Evolutionary conservation across 1,284 basidiomycete genomes (phyloP), one percentile per base, ranked within the genome.

Genomic region (Tylopilus microsporus): DNA sequence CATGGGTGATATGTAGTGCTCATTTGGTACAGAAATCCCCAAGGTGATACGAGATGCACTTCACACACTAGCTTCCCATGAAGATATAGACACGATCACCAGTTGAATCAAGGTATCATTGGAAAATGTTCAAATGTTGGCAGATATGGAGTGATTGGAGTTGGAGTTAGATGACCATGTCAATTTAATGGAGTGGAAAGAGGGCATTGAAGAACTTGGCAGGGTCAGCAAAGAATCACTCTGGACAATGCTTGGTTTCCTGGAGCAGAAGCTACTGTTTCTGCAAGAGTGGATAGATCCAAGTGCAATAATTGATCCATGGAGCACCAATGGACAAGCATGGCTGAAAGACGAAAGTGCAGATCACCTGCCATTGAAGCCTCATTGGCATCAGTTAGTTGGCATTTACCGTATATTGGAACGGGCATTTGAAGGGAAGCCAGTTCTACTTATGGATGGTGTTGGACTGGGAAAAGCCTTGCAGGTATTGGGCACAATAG

Each of bases 301-400:
- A 5, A 3, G 12, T 5, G 25, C 39, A 6, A 12, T 19, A 7
- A 52, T 43, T 7, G 51, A 52, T 6, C 50, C 51, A 1, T 52
- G 51, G 51, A 52, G 30, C 51, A 16, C 12, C 2, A 39, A 52
- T 18, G 51, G 51, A 2, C 51, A 43, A 3, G 19, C 21, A 1
- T 52, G 51, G 51, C 18, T 52, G 18, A 32, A 43, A 5, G 16
- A 52, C 25, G 25, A 25, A 25, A 25, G 25, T 10, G 8, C 39
- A 15, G 39, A 39, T 13, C 39, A 41, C 3, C 21, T 12, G 1
- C 39, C 41, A 3, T 21, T 52, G 25, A 30, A n/a, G 25, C 45
- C 53, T 13, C 50, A 32, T 0, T 61, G 59, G 60, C 60, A 62
- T 42, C 60, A 62, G n/a, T 8, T 62, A 0, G 49, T 62, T 2